Percentiles rank a stretch among this genome's conserved stretches.
Conservation (phyloP, 2,329 filamentous ascomycete genomes). For the Ceratocystis papillata region DNA sequence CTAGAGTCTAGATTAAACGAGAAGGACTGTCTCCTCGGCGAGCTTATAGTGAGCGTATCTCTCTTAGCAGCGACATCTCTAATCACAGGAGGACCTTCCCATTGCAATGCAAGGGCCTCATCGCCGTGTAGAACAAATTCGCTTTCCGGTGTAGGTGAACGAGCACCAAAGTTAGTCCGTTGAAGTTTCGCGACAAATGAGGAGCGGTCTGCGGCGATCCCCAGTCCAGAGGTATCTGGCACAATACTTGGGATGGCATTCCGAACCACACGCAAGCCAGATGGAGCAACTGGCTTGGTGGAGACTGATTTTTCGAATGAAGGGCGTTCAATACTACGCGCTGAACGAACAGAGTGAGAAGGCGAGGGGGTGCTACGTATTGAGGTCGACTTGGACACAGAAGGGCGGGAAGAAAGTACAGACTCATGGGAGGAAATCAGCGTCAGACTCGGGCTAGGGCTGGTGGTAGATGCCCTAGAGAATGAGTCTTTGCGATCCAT, state of each 20-base stretch:
- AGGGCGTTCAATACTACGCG: slow-evolving; percentile 22
- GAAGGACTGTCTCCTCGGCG: slow-evolving; percentile 39
- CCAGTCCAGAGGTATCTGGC: slow-evolving; percentile 12
- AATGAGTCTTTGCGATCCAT: slow-evolving; percentile 8
- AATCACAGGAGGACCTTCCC: slow-evolving; percentile 36
- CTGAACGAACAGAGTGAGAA: slow-evolving; percentile 20
- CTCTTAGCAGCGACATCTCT: slow-evolving; percentile 41
- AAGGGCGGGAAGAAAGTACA: slow-evolving; percentile 20
- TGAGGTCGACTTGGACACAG: slow-evolving; percentile 18
- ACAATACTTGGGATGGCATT: slow-evolving; percentile 22
- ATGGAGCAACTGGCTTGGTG: slow-evolving; percentile 21
- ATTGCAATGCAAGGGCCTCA: slow-evolving; percentile 28
- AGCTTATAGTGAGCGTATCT: slow-evolving; percentile 40
- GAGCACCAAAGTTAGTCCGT: slow-evolving; percentile 12
- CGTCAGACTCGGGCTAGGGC: slow-evolving; percentile 20
- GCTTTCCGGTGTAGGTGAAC: slow-evolving; percentile 20
- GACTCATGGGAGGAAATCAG: slow-evolving; percentile 14
- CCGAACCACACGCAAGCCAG: slow-evolving; percentile 20
- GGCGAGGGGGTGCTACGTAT: slow-evolving; percentile 22
- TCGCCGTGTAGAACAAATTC: slow-evolving; percentile 30
- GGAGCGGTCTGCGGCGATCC: slow-evolving; percentile 8
- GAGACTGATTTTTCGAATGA: slow-evolving; percentile 20
- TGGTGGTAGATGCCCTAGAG: slow-evolving; percentile 18
- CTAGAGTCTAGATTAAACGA: slow-evolving; percentile 35
- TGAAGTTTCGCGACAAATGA: slow-evolving; percentile 10